phyloP scores from a whole-genome alignment of 202 grass and related monocot species.

The Digitaria exilis region DNA sequence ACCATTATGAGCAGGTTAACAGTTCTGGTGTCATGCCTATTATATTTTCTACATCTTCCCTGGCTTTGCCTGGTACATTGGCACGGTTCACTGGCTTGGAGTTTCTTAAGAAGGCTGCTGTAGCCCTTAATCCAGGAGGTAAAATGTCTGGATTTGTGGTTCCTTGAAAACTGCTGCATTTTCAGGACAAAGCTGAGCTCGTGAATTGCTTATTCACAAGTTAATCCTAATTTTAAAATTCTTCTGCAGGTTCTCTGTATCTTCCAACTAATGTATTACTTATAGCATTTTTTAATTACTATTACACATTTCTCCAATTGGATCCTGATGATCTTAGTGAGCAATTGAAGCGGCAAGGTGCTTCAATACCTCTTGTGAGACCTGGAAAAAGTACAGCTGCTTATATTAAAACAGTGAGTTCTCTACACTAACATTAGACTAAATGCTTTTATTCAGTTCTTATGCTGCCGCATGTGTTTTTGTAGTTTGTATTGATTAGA shows the following conservation, averaged over 20 bases:
- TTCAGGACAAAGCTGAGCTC: slow-evolving; percentile 14
- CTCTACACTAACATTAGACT: neutral
- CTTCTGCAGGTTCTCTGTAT: slow-evolving; percentile 76
- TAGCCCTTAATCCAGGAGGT: slow-evolving; percentile 94
- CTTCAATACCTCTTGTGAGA: slow-evolving; percentile 88
- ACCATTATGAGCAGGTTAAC: slow-evolving; percentile 70
- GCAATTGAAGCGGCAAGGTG: slow-evolving; percentile 92
- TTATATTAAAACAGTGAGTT: slow-evolving; percentile 90
- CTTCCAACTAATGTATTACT: slow-evolving; percentile 94
- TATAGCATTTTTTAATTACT: slow-evolving; percentile 99
- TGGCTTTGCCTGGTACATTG: slow-evolving; percentile 94
- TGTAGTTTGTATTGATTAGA: too few species aligned
- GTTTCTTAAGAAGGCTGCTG: slow-evolving; percentile 85
- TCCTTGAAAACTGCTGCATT: neutral
- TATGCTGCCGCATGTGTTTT: too few species aligned
- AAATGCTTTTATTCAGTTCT: neutral
- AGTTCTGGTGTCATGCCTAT: slow-evolving; percentile 99
- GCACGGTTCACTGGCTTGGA: slow-evolving; percentile 90
- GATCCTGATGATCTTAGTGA: slow-evolving; percentile 97
- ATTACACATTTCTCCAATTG: slow-evolving; percentile 98
- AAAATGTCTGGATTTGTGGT: slow-evolving; percentile 39
- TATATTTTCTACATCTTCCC: slow-evolving; percentile 97
- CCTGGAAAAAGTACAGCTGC: slow-evolving; percentile 95
- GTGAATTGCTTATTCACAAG: slow-evolving; percentile 13
- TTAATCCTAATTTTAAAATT: slow-evolving; percentile 33